Conservation (phyloP, 331 rosid genomes). For the Quercus tomentella region DNA sequence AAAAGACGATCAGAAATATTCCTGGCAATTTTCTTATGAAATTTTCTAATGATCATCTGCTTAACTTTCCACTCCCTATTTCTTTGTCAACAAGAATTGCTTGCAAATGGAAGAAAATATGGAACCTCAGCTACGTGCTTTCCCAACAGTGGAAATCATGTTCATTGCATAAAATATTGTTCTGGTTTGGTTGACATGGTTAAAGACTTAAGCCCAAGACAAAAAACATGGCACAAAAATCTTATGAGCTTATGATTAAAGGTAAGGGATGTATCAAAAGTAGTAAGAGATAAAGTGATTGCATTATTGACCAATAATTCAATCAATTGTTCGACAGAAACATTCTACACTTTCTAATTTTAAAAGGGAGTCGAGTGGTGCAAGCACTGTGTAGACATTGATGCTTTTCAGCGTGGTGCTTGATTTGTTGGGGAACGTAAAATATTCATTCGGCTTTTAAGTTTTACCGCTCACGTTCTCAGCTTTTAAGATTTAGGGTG, state of each 20-base stretch:
- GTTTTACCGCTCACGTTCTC: neutral
- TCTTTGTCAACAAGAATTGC: neutral
- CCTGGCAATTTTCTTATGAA: neutral
- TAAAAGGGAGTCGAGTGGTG: conserved; percentile 20
- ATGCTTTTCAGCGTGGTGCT: neutral
- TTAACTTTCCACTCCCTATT: neutral
- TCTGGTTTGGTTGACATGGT: neutral
- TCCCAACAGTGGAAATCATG: neutral
- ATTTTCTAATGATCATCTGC: neutral
- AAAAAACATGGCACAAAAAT: conserved; percentile 4
- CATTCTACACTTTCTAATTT: conserved; percentile 9
- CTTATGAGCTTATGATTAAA: conserved; percentile 1
- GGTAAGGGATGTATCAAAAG: conserved; percentile 7
- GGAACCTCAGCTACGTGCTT: neutral
- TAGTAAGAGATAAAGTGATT: conserved; percentile 19
- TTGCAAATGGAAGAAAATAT: neutral
- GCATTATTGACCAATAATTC: conserved; percentile 25
- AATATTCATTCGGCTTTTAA: neutral
- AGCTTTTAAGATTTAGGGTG: neutral
- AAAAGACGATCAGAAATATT: neutral
- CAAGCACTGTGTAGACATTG: conserved; percentile 16
- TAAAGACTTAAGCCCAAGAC: neutral
- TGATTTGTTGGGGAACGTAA: neutral
- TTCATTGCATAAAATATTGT: neutral
- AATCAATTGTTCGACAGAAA: neutral